Percentiles rank a stretch among this genome's conserved stretches.
phyloP scores from a whole-genome alignment of 2,329 filamentous ascomycete genomes.

The Cercospora berteroae region DNA sequence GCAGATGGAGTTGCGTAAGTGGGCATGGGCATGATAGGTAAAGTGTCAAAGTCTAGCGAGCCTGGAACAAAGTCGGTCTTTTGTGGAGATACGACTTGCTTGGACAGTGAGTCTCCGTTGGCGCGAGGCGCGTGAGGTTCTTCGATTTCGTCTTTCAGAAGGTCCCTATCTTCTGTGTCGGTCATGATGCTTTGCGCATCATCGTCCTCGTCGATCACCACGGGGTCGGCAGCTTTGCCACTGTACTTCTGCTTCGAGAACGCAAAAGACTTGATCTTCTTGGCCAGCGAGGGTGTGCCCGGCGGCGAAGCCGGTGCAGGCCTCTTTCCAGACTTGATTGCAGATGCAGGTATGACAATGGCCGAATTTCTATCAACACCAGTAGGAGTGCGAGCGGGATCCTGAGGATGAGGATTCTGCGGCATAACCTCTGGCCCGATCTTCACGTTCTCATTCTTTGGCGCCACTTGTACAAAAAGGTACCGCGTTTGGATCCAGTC shows the following conservation, averaged over 20 bases:
- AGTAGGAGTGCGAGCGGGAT: constrained; percentile 41
- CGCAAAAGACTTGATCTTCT: constrained; percentile 27
- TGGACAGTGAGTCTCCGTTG: constrained; percentile 3
- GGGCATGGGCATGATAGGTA: constrained; percentile 66
- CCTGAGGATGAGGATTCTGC: constrained; percentile 39
- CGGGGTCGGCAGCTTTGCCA: constrained; percentile 36
- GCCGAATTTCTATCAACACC: constrained; percentile 39
- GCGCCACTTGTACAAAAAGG: constrained; percentile 60
- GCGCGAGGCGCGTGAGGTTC: neutral
- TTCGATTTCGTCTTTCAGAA: constrained; percentile 39
- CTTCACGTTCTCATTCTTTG: constrained; percentile 20
- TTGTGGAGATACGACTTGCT: neutral
- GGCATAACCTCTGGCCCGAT: constrained; percentile 27
- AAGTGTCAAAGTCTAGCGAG: constrained; percentile 57
- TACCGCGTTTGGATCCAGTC: constrained; percentile 93
- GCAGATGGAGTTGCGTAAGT: constrained; percentile 62
- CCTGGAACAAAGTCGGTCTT: constrained; percentile 67
- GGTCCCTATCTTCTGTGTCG: constrained; percentile 47
- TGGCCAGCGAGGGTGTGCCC: constrained; percentile 14
- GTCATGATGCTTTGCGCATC: constrained; percentile 50
- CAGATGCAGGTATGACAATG: constrained; percentile 55
- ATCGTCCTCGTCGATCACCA: constrained; percentile 41
- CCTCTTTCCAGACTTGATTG: constrained; percentile 48
- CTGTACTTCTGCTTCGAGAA: constrained; percentile 15
- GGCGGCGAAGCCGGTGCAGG: constrained; percentile 17